Evolutionary conservation across 2,329 filamentous ascomycete species (phyloP).

Genomic region (Fusarium solani-melongenae): DNA sequence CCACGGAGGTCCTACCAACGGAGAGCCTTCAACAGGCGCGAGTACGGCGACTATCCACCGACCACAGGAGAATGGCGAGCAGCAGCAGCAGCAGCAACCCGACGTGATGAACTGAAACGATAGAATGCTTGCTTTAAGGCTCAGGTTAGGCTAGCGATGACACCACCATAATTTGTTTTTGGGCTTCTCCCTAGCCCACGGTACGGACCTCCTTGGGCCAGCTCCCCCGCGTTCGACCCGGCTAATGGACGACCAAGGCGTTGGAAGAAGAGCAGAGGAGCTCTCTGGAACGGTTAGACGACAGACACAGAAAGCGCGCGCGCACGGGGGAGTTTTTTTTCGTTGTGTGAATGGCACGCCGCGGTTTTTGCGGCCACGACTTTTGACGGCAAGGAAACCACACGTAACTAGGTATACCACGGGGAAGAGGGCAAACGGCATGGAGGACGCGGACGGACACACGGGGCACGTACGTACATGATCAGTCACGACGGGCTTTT

Average conservation of each 20-base stretch:
- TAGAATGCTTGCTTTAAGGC: constrained; percentile 16
- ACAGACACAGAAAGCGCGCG: constrained; percentile 22
- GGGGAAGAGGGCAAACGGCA: constrained; percentile 16
- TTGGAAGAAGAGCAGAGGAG: constrained; percentile 35
- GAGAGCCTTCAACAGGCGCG: constrained; percentile 44
- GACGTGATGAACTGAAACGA: constrained; percentile 38
- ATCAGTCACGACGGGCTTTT: constrained; percentile 27
- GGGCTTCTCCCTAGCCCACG: constrained; percentile 22
- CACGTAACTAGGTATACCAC: constrained; percentile 33
- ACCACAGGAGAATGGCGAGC: constrained; percentile 29
- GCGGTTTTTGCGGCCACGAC: constrained; percentile 32
- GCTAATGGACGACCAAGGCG: constrained; percentile 16
- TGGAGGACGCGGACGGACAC: constrained; percentile 15
- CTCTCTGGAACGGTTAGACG: constrained; percentile 30
- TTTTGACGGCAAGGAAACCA: constrained; percentile 33
- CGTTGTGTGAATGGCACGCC: constrained; percentile 19
- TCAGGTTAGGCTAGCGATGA: constrained; percentile 19
- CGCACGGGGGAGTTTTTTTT: constrained; percentile 36
- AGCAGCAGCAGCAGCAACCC: constrained; percentile 10
- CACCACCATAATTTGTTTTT: constrained; percentile 25
- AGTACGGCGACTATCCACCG: constrained; percentile 53
- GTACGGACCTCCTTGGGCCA: constrained; percentile 17
- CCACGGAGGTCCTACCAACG: constrained; percentile 37
- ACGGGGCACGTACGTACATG: constrained; percentile 20
- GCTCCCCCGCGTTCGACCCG: not conserved